Conservation (phyloP, 345 rosid species). For the Eucalyptus regnans region DNA sequence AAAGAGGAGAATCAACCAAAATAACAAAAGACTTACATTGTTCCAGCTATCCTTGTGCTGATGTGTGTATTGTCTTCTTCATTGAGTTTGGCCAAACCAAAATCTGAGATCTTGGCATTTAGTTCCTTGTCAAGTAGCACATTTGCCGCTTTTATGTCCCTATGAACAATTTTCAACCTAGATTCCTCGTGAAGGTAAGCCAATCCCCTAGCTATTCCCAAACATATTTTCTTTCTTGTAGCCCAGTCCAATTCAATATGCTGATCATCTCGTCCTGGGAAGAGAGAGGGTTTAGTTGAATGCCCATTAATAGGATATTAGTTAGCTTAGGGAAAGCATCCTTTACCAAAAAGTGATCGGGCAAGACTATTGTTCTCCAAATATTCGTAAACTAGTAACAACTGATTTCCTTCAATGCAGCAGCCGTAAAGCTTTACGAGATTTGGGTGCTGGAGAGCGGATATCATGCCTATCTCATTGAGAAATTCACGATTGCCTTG, state of each 20-base stretch:
- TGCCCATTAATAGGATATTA: not conserved
- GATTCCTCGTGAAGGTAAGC: constrained; percentile 26
- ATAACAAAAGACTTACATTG: not conserved
- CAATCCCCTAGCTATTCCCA: constrained; percentile 45
- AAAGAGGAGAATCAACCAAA: not conserved
- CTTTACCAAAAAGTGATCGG: constrained; percentile 45
- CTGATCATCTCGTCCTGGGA: constrained; percentile 26
- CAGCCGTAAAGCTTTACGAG: constrained; percentile 53
- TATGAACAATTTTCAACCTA: too few species aligned
- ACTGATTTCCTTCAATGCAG: constrained; percentile 52
- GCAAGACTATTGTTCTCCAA: constrained; percentile 53
- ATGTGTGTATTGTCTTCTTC: constrained; percentile 67
- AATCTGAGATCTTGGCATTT: too few species aligned
- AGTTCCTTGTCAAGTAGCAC: too few species aligned
- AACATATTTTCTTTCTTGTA: constrained; percentile 36
- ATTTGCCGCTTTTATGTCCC: too few species aligned
- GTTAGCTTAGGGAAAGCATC: not conserved
- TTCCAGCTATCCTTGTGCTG: not conserved
- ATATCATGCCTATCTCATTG: constrained; percentile 59
- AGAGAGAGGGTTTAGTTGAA: not conserved
- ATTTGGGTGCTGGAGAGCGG: constrained; percentile 55
- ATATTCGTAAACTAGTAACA: constrained; percentile 49
- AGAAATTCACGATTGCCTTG: constrained; percentile 67
- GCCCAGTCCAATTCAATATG: constrained; percentile 36
- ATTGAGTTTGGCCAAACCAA: constrained; percentile 24